Conservation (phyloP, 257 asterid species). For the Plantago ovata region DNA sequence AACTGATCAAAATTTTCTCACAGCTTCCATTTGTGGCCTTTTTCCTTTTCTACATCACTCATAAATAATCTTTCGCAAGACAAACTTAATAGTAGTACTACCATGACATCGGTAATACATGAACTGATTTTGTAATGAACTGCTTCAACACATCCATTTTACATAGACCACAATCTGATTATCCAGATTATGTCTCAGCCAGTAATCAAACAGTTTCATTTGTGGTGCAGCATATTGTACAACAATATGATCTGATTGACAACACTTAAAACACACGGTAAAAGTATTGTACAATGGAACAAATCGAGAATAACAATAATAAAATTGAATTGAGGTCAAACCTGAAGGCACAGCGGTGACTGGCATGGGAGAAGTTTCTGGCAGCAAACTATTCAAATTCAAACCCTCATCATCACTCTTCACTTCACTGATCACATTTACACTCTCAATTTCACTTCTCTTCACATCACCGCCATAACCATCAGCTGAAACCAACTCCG, state of each 20-base stretch:
- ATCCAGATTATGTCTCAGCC: slow-evolving; percentile 2
- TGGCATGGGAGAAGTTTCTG: slow-evolving; percentile 20
- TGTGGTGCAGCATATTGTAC: too few species aligned
- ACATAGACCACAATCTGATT: neutral
- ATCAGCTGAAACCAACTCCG: slow-evolving; percentile 52
- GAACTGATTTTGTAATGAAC: neutral
- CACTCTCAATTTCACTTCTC: slow-evolving; percentile 31
- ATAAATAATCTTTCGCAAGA: too few species aligned
- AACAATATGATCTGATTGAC: too few species aligned
- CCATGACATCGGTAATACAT: too few species aligned
- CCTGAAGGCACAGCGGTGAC: slow-evolving; percentile 41
- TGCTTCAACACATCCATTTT: neutral
- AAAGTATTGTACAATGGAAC: too few species aligned
- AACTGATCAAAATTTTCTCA: neutral
- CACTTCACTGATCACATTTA: too few species aligned
- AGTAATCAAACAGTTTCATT: slow-evolving; percentile 3
- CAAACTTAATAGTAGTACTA: too few species aligned
- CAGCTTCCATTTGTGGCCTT: neutral
- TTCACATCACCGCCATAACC: slow-evolving; percentile 14
- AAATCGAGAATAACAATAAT: too few species aligned
- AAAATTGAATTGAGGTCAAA: slow-evolving; percentile 13
- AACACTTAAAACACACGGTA: too few species aligned
- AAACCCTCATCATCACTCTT: slow-evolving; percentile 21
- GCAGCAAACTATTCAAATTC: slow-evolving; percentile 21
- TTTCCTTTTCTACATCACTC: too few species aligned